Percentiles rank a stretch among this genome's conserved stretches.
Evolutionary conservation across 2,329 filamentous ascomycete species (phyloP).

Genomic region (Zarea fungicola): DNA sequence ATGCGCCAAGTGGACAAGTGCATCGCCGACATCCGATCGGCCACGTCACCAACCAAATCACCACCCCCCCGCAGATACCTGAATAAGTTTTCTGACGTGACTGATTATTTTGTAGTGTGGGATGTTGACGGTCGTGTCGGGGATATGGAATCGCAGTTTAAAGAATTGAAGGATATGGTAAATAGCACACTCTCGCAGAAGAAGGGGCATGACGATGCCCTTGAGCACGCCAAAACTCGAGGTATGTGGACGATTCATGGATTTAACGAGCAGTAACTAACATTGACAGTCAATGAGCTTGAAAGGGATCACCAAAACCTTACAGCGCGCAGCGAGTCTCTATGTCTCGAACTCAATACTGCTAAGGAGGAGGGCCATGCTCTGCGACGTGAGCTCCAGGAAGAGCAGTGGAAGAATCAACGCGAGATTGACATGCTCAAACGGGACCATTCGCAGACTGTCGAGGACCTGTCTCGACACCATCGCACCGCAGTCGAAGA

Average conservation of each 20-base stretch:
- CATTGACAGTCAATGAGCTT: conserved; percentile 39
- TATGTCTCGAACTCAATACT: conserved; percentile 60
- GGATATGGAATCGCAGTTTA: conserved; percentile 70
- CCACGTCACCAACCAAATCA: conserved; percentile 34
- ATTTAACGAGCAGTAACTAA: conserved; percentile 15
- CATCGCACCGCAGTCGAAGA: conserved; percentile 29
- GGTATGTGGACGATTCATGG: conserved; percentile 47
- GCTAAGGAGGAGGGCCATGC: conserved; percentile 32
- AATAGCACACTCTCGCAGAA: conserved; percentile 62
- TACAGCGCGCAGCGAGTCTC: conserved; percentile 38
- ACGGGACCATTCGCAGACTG: conserved; percentile 29
- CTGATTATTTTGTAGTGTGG: conserved; percentile 57
- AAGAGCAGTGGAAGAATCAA: conserved; percentile 30
- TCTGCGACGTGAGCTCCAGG: conserved; percentile 31
- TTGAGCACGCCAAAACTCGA: conserved; percentile 68
- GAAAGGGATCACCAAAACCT: conserved; percentile 44
- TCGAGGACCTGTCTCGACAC: conserved; percentile 32
- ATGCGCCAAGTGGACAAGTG: conserved; percentile 28
- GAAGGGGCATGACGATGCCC: conserved; percentile 65
- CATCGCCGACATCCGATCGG: conserved; percentile 30
- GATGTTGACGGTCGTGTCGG: conserved; percentile 74
- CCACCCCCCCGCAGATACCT: conserved; percentile 52
- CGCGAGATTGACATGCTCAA: conserved; percentile 51
- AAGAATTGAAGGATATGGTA: conserved; percentile 66
- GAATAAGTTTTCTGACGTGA: conserved; percentile 68